Base-by-base conservation (phyloP, 805 yeast genomes). In the Ogataea nonfermentans region DNA sequence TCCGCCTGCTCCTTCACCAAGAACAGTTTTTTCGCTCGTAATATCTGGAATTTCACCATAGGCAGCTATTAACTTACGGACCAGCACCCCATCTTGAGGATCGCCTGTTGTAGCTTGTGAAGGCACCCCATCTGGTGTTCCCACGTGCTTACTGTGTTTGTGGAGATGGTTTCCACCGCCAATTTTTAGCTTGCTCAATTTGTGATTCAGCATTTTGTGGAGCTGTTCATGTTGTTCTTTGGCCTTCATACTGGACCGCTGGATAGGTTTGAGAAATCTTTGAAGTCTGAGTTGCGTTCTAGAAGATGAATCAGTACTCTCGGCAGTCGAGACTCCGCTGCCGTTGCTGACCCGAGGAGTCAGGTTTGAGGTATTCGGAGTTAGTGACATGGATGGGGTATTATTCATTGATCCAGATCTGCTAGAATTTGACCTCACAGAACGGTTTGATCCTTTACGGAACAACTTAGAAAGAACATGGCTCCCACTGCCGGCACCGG, bases 1-100 rank as follows among this genome's bases (percentile, higher is more conserved):
- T 2, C 98, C 97, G 16, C 95, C 90, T 1, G 97, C 97, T 10
- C 98, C 98, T 42, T 90, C 79, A 15, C 98, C 98, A 35, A 88
- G 67, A 12, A 50, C 24, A 15, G 24, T 40, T 24, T 41, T 45
- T 19, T 47, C 54, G 9, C 37, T 30, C 15, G 82, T 68, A 46
- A 74, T 74, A 9, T 95, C 95, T 2, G 81, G 74, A 16, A 78
- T 70, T 19, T 42, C 49, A 28, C 95, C 93, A 61, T 87, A 88
- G 52, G 83, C 81, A 37, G 78, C 72, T 41, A 77, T 58, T 29
- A 76, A 44, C 38, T 65, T 68, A 19, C 59, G 56, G 4, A 71
- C 41, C 1, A 39, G 32, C 9, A n/a, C 9, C 10, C 24, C 34
- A 9, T 52, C 55, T 10, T 42, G 14, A 4, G 8, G 11, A 9